A percentile compares a stretch with the other conserved stretches of the same genome.
phyloP scores from a whole-genome alignment of 352 stramenopile species.

The Globisporangium viniferum region DNA sequence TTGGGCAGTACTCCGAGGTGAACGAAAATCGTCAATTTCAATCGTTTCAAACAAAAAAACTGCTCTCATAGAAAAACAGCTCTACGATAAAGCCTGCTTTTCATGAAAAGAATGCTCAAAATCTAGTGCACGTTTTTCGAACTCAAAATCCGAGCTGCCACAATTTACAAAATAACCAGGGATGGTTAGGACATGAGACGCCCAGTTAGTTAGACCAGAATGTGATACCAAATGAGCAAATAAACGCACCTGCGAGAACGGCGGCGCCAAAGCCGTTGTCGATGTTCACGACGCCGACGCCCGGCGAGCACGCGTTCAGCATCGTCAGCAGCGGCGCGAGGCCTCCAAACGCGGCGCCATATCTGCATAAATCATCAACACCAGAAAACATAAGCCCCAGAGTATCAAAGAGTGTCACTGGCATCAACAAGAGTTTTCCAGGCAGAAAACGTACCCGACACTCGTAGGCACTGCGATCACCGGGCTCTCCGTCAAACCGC shows the following conservation, averaged over 20 bases:
- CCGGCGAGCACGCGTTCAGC: conserved; percentile 97
- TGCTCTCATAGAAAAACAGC: no score
- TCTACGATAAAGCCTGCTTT: no score
- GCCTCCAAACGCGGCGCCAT: conserved; percentile 84
- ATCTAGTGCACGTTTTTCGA: background rate
- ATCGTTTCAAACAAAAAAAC: no score
- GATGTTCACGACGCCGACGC: conserved; percentile 99
- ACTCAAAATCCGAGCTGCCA: background rate
- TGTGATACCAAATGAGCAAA: background rate
- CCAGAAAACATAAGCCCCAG: background rate
- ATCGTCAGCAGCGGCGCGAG: conserved; percentile 96
- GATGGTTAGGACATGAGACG: background rate
- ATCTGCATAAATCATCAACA: conserved; percentile 23
- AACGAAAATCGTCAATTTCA: no score
- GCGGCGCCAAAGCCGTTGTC: conserved; percentile 98
- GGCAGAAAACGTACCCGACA: conserved; percentile 82
- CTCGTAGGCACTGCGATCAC: conserved; percentile 91
- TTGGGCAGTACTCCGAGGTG: no score
- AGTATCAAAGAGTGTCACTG: background rate
- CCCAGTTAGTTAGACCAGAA: background rate
- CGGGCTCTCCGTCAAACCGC: conserved; percentile 74
- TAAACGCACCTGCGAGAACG: conserved; percentile 80
- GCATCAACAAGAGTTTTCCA: background rate
- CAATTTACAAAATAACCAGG: background rate
- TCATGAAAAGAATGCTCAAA: background rate